Evolutionary conservation across 768 basidiomycete genomes (phyloP), one percentile per base, ranked within the genome.

Genomic region (Crepidotus variabilis): DNA sequence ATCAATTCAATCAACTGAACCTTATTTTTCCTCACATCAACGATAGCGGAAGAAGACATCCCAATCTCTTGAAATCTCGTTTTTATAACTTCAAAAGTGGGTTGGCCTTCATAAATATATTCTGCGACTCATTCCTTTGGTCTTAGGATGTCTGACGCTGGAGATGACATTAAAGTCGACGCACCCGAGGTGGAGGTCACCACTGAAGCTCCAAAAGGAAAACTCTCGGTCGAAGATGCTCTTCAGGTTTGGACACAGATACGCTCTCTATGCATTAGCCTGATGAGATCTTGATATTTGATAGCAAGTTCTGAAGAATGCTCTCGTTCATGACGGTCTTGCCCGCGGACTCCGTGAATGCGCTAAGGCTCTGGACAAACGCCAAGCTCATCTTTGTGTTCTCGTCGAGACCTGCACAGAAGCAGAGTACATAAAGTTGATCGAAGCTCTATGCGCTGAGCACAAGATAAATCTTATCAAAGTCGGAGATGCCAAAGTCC

Each of bases 391-490:
- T 75, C 82, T 98, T 49, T 98, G 96, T 77, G 95, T 99, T 59
- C 88, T 99, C 68, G 95, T 98, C 71, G 96, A 99, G 86, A 94
- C 94, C 56, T 97, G 94, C 83, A 94, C 91, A 52, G 96, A 98
- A 79, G 92, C 95, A 64, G 96, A 98, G 78, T 98, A 99, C 84
- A 92, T 97, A 86, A 98, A 98, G 82, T 92, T 99, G 80, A 97
- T 99, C 65, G 95, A 98, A 79, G 96, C 96, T 51, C 93, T 99
- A 71, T 98, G 96, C 72, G 90, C 93, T 60, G 94, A 97, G 80
- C 95, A 98, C 87, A 96, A 95, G 77, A 98, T 98, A 80, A 94
- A 94, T 82, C 80, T 99, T 62, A 98, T 99, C 92, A 98, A 98
- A 79, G 92, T 95, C 63, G 92, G 92, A 66, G 96, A 98, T 74